Evolutionary conservation across 345 rosid species (phyloP).

Genomic region (Syzygium oleosum): DNA sequence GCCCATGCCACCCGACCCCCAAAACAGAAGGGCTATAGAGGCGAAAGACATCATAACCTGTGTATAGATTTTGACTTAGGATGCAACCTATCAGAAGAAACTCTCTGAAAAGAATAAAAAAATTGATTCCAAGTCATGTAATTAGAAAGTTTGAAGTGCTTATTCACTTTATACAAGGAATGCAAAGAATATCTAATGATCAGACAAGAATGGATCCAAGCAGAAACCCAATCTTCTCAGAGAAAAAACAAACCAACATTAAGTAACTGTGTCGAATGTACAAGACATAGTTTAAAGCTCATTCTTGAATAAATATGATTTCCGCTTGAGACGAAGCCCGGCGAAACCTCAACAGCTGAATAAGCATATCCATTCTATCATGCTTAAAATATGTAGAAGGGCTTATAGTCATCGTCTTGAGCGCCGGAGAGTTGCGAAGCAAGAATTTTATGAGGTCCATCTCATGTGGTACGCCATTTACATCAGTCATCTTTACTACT

Average conservation of each 20-base stretch:
- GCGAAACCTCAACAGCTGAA: constrained; percentile 55
- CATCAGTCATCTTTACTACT: constrained; percentile 61
- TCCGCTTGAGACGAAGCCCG: constrained; percentile 75
- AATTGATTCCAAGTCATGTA: not conserved
- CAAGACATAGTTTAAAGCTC: not conserved
- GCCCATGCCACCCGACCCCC: not conserved
- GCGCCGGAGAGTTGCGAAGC: constrained; percentile 56
- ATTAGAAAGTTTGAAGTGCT: not conserved
- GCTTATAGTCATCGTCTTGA: constrained; percentile 49
- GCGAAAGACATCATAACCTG: not conserved
- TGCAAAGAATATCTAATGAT: not conserved
- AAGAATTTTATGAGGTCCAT: constrained; percentile 73
- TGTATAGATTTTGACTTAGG: not conserved
- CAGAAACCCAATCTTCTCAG: not conserved
- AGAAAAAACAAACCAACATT: not conserved
- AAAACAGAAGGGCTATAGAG: not conserved
- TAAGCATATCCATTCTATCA: constrained; percentile 51
- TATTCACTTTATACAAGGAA: not conserved
- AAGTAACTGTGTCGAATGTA: not conserved
- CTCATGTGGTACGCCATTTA: constrained; percentile 68
- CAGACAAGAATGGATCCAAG: not conserved
- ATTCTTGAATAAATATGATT: constrained; percentile 53
- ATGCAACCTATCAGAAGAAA: not conserved
- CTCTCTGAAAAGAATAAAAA: not conserved
- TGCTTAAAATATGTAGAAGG: constrained; percentile 47